Conservation (phyloP, 257 asterid genomes). For the Rehmannia glutinosa region DNA sequence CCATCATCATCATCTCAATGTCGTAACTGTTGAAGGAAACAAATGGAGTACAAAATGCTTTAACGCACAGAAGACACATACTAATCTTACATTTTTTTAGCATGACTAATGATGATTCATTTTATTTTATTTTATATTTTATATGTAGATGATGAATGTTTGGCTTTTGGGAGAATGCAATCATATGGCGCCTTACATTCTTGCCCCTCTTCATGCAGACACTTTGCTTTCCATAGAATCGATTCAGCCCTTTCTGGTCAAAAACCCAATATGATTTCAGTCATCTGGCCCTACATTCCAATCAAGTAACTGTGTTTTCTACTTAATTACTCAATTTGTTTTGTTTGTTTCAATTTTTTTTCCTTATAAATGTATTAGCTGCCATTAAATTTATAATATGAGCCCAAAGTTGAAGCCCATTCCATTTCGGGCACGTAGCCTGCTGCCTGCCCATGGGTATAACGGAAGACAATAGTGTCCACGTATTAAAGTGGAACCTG, state of each 20-base stretch:
- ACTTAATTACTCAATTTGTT: neutral
- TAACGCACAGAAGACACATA: too few relatives aligned
- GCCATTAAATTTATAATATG: neutral
- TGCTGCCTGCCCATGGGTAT: too few relatives aligned
- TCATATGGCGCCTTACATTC: slow-evolving; percentile 6
- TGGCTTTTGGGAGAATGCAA: slow-evolving; percentile 20
- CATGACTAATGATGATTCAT: neutral
- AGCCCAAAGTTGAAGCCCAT: neutral
- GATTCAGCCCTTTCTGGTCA: slow-evolving; percentile 11
- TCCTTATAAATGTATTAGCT: too few relatives aligned
- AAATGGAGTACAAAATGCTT: neutral
- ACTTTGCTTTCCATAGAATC: neutral
- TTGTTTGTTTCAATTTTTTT: too few relatives aligned
- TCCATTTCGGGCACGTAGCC: neutral
- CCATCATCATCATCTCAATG: too few relatives aligned
- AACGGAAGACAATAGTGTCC: neutral
- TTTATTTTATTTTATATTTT: neutral
- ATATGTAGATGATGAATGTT: neutral
- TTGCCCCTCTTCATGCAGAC: too few relatives aligned
- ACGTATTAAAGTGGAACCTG: neutral
- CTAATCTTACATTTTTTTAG: neutral
- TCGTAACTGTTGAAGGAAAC: neutral
- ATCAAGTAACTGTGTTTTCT: neutral
- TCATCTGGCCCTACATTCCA: neutral
- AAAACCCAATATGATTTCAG: neutral